Base-by-base conservation (phyloP, 768 basidiomycete species). In the Sporobolomyces roseus region DNA sequence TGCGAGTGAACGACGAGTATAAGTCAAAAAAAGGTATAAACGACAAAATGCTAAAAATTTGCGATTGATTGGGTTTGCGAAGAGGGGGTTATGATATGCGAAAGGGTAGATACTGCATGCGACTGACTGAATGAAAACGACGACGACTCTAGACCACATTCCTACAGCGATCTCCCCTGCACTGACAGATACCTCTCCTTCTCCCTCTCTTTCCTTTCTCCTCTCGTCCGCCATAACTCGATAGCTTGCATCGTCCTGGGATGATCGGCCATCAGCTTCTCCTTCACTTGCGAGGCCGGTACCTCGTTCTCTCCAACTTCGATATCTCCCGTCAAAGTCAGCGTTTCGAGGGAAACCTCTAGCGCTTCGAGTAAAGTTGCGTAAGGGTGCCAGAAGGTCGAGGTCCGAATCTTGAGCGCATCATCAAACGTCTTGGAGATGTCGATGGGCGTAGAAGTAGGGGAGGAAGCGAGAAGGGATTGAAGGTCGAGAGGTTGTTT, bases 231-330 rank as follows among this genome's bases (percentile, higher is more conserved):
- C 64, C 60, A 65, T 9, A 29, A 27, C 19, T 48, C 27, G 36
- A 70, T 21, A 29, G 64, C 61, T 10, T 38, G 29, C 33, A 65
- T 62, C 49, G 69, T 62, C 27, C 54, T 38, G 41, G 69, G 69
- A 35, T 70, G 54, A 7, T 38, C 41, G 25, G 9, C 8, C 4
- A 52, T 32, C 16, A 70, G 48, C 25, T 36, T n/a, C 23, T 33
- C 14, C 7, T 49, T 29, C 19, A 43, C 10, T 13, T 43, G 55
- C 19, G 19, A 2, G 6, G 66, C 64, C 36, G 43, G 33, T 7
- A 30, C 23, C 41, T 51, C 45, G 14, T 46, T 23, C 10, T 32
- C 25, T 12, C 50, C 43, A 13, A 27, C 36, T 16, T 55, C 50
- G 38, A 36, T 10, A 13, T 52, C 27, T 4, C 30, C 32, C n/a